These are phyloP conservation scores for Colletotrichum somersetense DNA, from an alignment of 2,329 filamentous ascomycete species.

Conservation along the genomic window DNA sequence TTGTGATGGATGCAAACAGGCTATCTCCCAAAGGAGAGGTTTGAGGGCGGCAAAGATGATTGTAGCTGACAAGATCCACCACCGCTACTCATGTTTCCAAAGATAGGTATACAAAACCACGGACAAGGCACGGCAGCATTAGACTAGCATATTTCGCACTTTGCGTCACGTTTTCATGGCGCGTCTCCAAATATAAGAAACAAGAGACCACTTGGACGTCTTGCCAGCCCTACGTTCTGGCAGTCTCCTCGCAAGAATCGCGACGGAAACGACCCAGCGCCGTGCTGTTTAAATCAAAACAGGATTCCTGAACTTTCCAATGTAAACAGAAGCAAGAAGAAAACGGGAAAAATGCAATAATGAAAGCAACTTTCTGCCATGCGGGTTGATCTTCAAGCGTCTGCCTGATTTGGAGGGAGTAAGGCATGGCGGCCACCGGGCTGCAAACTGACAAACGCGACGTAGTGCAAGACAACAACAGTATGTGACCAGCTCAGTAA, in stretches of 20 bases:
- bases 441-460: neutral
- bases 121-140: neutral
- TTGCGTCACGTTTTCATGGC: neutral
- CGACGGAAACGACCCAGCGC: neutral
- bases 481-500: neutral
- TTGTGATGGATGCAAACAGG: neutral
- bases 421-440: neutral
- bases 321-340: neutral
- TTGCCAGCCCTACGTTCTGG: conserved; percentile 1
- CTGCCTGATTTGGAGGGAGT: neutral
- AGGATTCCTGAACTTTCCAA: too few species aligned
- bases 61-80: neutral
- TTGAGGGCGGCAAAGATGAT: neutral
- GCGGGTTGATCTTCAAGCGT: neutral
- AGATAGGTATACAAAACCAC: neutral
- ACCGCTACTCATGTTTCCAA: neutral
- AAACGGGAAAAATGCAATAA: neutral
- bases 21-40: neutral
- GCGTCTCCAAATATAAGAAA: neutral
- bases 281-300: neutral
- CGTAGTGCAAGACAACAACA: neutral
- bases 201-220: too few species aligned
- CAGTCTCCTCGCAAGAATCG: neutral
- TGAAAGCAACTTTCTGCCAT: neutral
- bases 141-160: neutral